Conservation (phyloP, 1,284 basidiomycete genomes). For the Fomitopsis palustris region DNA sequence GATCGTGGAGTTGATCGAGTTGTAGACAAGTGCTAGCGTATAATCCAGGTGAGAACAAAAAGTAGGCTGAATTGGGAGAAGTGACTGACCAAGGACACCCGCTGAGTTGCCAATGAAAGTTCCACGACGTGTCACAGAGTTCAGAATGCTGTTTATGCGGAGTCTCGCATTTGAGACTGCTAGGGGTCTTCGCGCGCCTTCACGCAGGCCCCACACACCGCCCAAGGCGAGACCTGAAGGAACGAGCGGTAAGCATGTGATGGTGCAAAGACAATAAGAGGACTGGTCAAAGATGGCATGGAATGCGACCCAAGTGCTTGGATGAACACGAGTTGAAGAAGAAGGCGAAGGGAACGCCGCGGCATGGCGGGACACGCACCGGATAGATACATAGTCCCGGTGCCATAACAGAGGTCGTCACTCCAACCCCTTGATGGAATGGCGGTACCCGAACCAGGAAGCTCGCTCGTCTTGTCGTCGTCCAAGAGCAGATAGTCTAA, state of each 20-base stretch:
- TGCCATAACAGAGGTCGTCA: constrained; percentile 99
- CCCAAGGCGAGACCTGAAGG: constrained; percentile 86
- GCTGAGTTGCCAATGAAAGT: constrained; percentile 98
- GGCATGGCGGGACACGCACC: constrained; percentile 51
- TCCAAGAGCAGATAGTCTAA: constrained; percentile 91
- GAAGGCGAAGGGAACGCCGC: constrained; percentile 18
- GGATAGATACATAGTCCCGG: constrained; percentile 96
- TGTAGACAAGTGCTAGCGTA: constrained; percentile 83
- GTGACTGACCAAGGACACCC: constrained; percentile 85
- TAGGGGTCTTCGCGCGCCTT: constrained; percentile 86
- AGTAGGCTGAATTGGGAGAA: constrained; percentile 23
- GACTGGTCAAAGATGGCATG: constrained; percentile 64
- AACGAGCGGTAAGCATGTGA: constrained; percentile 67
- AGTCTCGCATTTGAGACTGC: constrained; percentile 82
- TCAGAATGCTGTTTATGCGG: constrained; percentile 95
- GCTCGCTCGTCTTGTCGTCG: constrained; percentile 87
- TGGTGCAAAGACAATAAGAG: constrained; percentile 68
- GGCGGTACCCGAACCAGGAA: constrained; percentile 83
- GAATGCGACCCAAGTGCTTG: constrained; percentile 32
- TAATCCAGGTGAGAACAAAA: constrained; percentile 29
- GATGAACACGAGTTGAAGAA: constrained; percentile 25
- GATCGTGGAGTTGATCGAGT: constrained; percentile 92
- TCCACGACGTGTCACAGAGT: constrained; percentile 94
- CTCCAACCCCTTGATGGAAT: constrained; percentile 96
- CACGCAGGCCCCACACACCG: constrained; percentile 93